Percentiles rank a stretch among this genome's conserved stretches.
phyloP scores from a whole-genome alignment of 345 rosid species.

The Mallotus nudiflorus region DNA sequence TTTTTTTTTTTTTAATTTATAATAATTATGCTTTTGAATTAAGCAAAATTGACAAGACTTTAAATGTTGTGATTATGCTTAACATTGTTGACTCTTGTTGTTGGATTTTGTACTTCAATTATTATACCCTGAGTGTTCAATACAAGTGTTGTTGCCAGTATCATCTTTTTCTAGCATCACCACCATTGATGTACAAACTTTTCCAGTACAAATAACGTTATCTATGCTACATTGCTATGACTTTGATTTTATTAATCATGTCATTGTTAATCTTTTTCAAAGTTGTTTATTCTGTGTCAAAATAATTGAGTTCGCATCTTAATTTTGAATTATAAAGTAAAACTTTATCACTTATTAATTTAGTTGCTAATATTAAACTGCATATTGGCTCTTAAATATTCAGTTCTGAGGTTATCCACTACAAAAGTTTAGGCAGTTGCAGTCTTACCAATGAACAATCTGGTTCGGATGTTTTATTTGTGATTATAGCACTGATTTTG shows the following conservation, averaged over 20 bases:
- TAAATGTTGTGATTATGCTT: neutral
- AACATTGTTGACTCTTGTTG: too few species aligned
- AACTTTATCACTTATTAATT: too few species aligned
- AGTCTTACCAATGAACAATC: too few species aligned
- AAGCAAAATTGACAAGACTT: neutral
- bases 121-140: too few species aligned
- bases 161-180: neutral
- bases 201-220: neutral
- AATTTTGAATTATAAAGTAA: neutral
- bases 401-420: too few species aligned
- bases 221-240: too few species aligned
- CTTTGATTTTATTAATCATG: neutral
- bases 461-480: too few species aligned
- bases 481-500: constrained; percentile 3
- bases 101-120: neutral
- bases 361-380: too few species aligned
- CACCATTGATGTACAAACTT: neutral
- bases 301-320: neutral
- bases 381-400: too few species aligned
- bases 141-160: neutral
- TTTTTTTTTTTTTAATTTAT: neutral
- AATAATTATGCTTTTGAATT: neutral
- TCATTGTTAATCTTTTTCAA: neutral
- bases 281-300: neutral
- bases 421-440: too few species aligned